Base-by-base conservation (phyloP, 345 rosid species). In the Populus tremula region DNA sequence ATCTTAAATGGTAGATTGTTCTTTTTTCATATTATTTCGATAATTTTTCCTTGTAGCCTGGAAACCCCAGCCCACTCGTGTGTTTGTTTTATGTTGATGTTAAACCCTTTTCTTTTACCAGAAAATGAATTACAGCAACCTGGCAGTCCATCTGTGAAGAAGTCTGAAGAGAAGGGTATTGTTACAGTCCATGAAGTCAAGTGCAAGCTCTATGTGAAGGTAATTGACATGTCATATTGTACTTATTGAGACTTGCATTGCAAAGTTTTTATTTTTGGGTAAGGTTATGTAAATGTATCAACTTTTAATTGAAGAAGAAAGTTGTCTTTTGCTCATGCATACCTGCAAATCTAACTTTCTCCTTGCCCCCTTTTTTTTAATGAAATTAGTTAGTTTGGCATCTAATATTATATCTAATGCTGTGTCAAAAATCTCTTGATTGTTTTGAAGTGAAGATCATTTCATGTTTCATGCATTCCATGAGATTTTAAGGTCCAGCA, bases 181-280 rank as follows among this genome's bases (percentile, higher is more conserved):
- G 76, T 87, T 74, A 87, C 90, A 33, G 95, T 92, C 77, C 98
- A 96, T 85, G 97, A 96, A 84, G 97, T 93, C 78, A 96, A 96
- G 84, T 93, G 98, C 91, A 96, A 96, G 84, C 90, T 96, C 75
- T 96, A 93, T 83, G 92, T 96, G 36, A 96, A 92, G 97, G 99
- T 93, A 85, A 68, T 18, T 84, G 3, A 74, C 62, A 27, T 36
- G 5, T 10, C 36, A 62, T 21, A 25, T 35, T 74, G 33, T 76
- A 39, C 69, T 76, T 10, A 16, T 18, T 79, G 70, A 64, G 50
- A 73, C 8, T 13, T 14, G 50, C 18, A 41, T 17, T 64, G 23
- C 23, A 39, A 73, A 27, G 36, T 25, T 21, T 13, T 23, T 39
- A 1, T 3, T 67, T 79, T 62, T n/a, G 61, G 31, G 5, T 62